These are phyloP conservation scores for Microbotryum intermedium DNA, from an alignment of 1,284 basidiomycete species.

Conservation along the genomic window DNA sequence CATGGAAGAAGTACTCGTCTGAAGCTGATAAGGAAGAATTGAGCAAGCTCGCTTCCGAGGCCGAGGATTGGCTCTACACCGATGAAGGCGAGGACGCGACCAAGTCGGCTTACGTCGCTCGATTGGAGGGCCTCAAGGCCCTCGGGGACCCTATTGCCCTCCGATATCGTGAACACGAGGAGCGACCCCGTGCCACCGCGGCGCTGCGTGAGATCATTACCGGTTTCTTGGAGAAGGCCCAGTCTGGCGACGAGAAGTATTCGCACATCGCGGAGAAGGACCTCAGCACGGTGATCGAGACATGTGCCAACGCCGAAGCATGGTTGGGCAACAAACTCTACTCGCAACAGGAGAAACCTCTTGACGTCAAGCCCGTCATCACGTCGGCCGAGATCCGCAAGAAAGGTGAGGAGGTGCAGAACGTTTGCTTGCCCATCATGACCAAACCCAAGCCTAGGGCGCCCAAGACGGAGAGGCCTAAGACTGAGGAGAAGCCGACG, in stretches of 20 bases:
- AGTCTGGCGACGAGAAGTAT: constrained; percentile 70
- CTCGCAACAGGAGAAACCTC: constrained; percentile 72
- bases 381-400: constrained; percentile 70
- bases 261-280: constrained; percentile 81
- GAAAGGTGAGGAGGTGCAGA: constrained; percentile 63
- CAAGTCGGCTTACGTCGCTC: constrained; percentile 77
- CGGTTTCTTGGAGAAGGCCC: constrained; percentile 69
- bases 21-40: constrained; percentile 67
- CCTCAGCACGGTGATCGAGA: constrained; percentile 47
- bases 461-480: constrained; percentile 45
- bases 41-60: constrained; percentile 55
- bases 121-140: constrained; percentile 67
- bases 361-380: constrained; percentile 76
- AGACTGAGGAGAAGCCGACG: constrained; percentile 32
- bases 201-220: constrained; percentile 76
- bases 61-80: constrained; percentile 90
- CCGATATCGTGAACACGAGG: constrained; percentile 71
- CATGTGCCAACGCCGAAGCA: constrained; percentile 64
- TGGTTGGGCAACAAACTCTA: constrained; percentile 87
- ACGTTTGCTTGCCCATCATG: constrained; percentile 32
- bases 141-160: constrained; percentile 74
- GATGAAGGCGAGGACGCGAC: constrained; percentile 89
- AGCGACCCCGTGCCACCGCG: constrained; percentile 60
- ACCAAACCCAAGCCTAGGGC: constrained; percentile 75
- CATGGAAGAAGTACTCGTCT: constrained; percentile 65